Base-by-base conservation (phyloP, 2,329 filamentous ascomycete genomes). In the Endothia cerciana region DNA sequence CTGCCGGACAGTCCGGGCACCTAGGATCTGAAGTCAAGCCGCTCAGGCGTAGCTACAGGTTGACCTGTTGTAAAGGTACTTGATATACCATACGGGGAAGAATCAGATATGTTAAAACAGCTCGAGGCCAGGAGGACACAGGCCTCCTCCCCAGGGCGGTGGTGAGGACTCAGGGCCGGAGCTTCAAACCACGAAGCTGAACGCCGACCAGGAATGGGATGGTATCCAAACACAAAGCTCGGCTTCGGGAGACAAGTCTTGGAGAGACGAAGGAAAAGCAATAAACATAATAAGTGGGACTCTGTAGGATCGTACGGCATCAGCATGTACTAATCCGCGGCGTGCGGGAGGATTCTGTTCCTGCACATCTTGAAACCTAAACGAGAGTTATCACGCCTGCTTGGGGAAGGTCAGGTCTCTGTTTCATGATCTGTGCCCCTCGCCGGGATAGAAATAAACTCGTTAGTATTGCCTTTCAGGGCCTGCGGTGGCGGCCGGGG, bases 291-390 rank as follows among this genome's bases (percentile, higher is more conserved):
- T 5, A n/a, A n/a, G 41, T 28, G 13, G 10, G 22, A 13, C 13
- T n/a, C 45, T 49, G 10, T 8, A 49, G 17, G 8, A 49, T 5
- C 25, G 45, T 10, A 17, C 4, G 45, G 45, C 45, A 49, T 25
- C 22, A 25, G 45, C 5, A 49, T 4, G 3, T 25, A 10, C 45
- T 25, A 49, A 49, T 13, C 11, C 22, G n/a, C 13, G 25, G 45
- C 10, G 45, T 10, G 45, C 45, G 22, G 45, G 22, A 49, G 45
- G 45, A 49, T 49, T 28, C 11, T 13, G 22, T 49, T 28, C 45
- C 45, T 49, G 45, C 22, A 25, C 45, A 49, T 49, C 22, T 49
- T 49, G 45, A 49, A 49, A 49, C 45, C 45, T 25, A 49, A 49
- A 4, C 45, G n/a, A n/a, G n/a, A n/a, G n/a, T n/a, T n/a, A 49